Evolutionary conservation across 2,329 filamentous ascomycete genomes (phyloP).

Genomic region (Colletotrichum eremochloae): DNA sequence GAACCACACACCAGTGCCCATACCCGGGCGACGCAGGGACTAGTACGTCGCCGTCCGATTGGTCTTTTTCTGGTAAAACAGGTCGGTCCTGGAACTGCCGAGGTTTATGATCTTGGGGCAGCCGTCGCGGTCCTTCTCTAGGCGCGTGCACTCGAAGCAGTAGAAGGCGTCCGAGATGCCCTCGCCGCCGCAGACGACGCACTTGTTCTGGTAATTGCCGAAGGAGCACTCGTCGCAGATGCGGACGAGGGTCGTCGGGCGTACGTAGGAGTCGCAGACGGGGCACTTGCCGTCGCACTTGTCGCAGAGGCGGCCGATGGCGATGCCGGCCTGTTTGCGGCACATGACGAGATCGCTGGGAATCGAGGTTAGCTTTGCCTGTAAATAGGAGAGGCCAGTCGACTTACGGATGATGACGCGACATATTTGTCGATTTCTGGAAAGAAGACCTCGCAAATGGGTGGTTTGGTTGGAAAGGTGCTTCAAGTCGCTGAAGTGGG

Average conservation of each 20-base stretch:
- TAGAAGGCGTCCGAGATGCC: slow-evolving; percentile 99
- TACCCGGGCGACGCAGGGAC: slow-evolving; percentile 61
- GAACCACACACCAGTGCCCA: slow-evolving; percentile 51
- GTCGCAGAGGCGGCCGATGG: slow-evolving; percentile 98
- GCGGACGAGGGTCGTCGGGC: slow-evolving; percentile 94
- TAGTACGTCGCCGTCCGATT: slow-evolving; percentile 72
- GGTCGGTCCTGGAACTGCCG: slow-evolving; percentile 93
- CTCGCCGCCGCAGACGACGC: slow-evolving; percentile 97
- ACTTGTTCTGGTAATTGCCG: slow-evolving; percentile 99
- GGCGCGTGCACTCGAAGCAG: slow-evolving; percentile 96
- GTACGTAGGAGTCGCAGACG: slow-evolving; percentile 98
- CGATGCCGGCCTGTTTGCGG: slow-evolving; percentile 97
- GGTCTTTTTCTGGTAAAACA: slow-evolving; percentile 77
- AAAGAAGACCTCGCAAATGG: slow-evolving; percentile 13
- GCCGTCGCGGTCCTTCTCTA: slow-evolving; percentile 97
- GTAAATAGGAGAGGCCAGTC: slow-evolving; percentile 39
- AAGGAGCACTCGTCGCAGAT: slow-evolving; percentile 99
- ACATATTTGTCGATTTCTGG: slow-evolving; percentile 69
- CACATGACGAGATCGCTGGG: slow-evolving; percentile 96
- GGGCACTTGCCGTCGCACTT: slow-evolving; percentile 99
- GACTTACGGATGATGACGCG: slow-evolving; percentile 89
- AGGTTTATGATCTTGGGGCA: slow-evolving; percentile 99
- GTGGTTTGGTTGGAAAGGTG: slow-evolving; percentile 21
- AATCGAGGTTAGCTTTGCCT: slow-evolving; percentile 46
- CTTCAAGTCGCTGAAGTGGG: slow-evolving; percentile 14